A percentile compares a stretch with the other conserved stretches of the same genome.
These are phyloP conservation scores for Aspergillus fijiensis DNA, from an alignment of 2,329 filamentous ascomycete genomes.

Conservation along the genomic window DNA sequence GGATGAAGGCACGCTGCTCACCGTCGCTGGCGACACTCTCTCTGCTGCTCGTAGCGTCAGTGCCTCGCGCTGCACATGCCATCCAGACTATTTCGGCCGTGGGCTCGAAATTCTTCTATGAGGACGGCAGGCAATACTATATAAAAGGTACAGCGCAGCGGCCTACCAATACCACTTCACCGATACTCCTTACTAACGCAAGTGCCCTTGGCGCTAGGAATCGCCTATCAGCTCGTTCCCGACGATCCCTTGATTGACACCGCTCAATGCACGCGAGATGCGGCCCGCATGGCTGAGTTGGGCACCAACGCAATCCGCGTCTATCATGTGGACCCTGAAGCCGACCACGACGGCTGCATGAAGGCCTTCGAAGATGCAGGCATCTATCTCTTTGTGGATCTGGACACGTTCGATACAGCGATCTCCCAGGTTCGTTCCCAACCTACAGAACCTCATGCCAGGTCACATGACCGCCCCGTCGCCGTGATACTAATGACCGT, in stretches of 20 bases:
- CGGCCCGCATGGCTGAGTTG: slow-evolving; percentile 72
- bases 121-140: slow-evolving; percentile 77
- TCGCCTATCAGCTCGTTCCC: slow-evolving; percentile 68
- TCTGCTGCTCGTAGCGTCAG: slow-evolving; percentile 30
- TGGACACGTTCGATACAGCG: slow-evolving; percentile 57
- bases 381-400: slow-evolving; percentile 81
- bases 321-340: slow-evolving; percentile 76
- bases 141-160: slow-evolving; percentile 65
- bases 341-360: slow-evolving; percentile 79
- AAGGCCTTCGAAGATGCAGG: slow-evolving; percentile 72
- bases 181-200: slow-evolving; percentile 12
- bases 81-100: slow-evolving; percentile 59
- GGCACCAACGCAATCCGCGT: slow-evolving; percentile 83
- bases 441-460: neutral
- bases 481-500: slow-evolving; percentile 9
- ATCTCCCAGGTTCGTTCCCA: slow-evolving; percentile 40
- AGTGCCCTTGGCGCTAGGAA: slow-evolving; percentile 49
- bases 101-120: slow-evolving; percentile 83
- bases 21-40: slow-evolving; percentile 1
- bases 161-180: neutral
- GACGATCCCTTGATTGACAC: slow-evolving; percentile 75
- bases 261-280: slow-evolving; percentile 74
- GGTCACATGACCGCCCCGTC: neutral
- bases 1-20: neutral
- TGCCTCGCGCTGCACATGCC: slow-evolving; percentile 36